Evolutionary conservation across 768 basidiomycete genomes (phyloP).

Genomic region (Mycena floridula): DNA sequence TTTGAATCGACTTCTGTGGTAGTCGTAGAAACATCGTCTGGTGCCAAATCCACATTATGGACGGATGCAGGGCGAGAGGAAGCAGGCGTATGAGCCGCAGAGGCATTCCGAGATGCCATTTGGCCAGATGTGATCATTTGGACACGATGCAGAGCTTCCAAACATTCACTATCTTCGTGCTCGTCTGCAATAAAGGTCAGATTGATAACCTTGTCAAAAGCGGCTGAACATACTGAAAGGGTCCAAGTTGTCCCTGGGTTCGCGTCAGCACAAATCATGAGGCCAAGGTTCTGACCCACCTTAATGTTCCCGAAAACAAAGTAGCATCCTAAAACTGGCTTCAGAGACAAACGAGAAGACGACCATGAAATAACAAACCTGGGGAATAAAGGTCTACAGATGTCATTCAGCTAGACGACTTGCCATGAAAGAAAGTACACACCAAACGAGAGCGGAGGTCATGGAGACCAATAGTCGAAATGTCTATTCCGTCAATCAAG

Average conservation of each 20-base stretch:
- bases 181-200: slow-evolving; percentile 39
- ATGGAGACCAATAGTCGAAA: slow-evolving; percentile 77
- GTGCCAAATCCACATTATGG: slow-evolving; percentile 9
- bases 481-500: slow-evolving; percentile 83
- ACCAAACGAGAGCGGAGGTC: slow-evolving; percentile 73
- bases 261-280: too few relatives aligned
- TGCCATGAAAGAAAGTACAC: slow-evolving; percentile 2
- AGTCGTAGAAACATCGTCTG: slow-evolving; percentile 24
- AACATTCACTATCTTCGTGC: slow-evolving; percentile 71
- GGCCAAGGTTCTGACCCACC: too few relatives aligned
- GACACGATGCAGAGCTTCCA: slow-evolving; percentile 78
- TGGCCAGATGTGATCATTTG: slow-evolving; percentile 57
- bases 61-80: slow-evolving; percentile 39
- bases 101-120: slow-evolving; percentile 41
- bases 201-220: not conserved
- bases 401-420: not conserved
- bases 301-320: slow-evolving; percentile 57
- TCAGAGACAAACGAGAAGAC: not conserved
- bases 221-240: slow-evolving; percentile 36
- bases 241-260: slow-evolving; percentile 50
- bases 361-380: slow-evolving; percentile 6
- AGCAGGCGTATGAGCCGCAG: slow-evolving; percentile 19
- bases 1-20: slow-evolving; percentile 53
- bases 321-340: slow-evolving; percentile 31
- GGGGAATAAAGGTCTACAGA: slow-evolving; percentile 70